Evolutionary conservation across 164 flowering plant species (phyloP).

Genomic region (Platanus orientalis): DNA sequence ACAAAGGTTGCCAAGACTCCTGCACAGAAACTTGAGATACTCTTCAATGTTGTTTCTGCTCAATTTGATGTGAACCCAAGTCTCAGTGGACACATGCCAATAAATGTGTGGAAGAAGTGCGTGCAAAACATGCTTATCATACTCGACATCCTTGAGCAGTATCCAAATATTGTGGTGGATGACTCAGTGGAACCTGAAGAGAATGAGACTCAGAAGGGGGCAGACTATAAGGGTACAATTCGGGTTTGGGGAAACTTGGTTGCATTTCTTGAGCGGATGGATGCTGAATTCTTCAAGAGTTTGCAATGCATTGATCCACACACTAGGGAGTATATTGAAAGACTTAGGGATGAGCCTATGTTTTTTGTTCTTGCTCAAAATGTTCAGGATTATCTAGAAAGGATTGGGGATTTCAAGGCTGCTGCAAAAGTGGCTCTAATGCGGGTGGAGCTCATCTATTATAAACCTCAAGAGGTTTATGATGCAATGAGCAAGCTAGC

Average conservation of each 20-base stretch:
- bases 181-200: constrained; percentile 89
- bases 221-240: constrained; percentile 64
- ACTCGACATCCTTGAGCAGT: constrained; percentile 73
- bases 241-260: constrained; percentile 88
- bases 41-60: constrained; percentile 81
- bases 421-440: constrained; percentile 85
- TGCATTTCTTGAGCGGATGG: constrained; percentile 85
- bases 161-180: constrained; percentile 76
- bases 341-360: constrained; percentile 85
- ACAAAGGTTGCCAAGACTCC: constrained; percentile 91
- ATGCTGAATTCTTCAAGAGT: constrained; percentile 85
- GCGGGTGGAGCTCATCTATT: constrained; percentile 80
- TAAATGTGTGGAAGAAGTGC: constrained; percentile 88
- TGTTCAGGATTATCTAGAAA: constrained; percentile 72
- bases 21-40: constrained; percentile 95
- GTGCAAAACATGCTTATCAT: constrained; percentile 61
- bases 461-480: constrained; percentile 95
- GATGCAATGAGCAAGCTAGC: constrained; percentile 88
- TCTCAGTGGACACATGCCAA: constrained; percentile 88
- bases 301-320: constrained; percentile 93
- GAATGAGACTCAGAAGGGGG: constrained; percentile 74
- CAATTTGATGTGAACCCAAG: constrained; percentile 95
- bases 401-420: constrained; percentile 58
- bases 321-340: constrained; percentile 81
- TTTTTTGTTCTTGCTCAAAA: constrained; percentile 79